Evolutionary conservation across 768 basidiomycete species (phyloP), one percentile per base, ranked within the genome.

Genomic region (Lactarius sanguifluus): DNA sequence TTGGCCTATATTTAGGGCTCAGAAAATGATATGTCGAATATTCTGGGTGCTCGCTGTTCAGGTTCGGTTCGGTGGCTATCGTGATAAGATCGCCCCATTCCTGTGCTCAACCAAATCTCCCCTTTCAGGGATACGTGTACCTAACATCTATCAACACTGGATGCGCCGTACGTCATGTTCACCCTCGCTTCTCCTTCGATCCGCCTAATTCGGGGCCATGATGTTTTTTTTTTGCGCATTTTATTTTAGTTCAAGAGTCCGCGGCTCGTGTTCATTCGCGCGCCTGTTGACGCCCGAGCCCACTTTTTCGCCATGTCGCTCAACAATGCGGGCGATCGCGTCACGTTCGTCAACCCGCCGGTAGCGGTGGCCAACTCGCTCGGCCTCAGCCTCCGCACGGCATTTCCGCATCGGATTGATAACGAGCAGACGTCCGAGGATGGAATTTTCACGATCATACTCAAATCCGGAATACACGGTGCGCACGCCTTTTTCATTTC

Each of bases 301-400:
- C 77, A 81, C 57, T 89, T 90, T 74, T 91, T 92, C 72, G 74
- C 87, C 20, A 86, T 85, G 25, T 84, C 82, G 72, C 81, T 91
- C 71, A 87, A 88, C 47, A 80, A 81, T 58, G 79, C 83, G 9
- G 89, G 88, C 5, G 81, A 84, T 60, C 82, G 83, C 61, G 73
- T 91, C 61, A 77, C 77, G 10, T 73, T 84, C 25, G 72, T 81
- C 52, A 77, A 80, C 47, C 79, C 79, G 2, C 82, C 82, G 0
- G 74, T 71, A 1, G 76, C 76, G 12, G 68, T 83, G 6, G 73
- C 73, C 54, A 75, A 79, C 45, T 74, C 77, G 54, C 73, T 84
- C 2, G 78, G 78, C 1, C 70, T 75, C 28, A 76, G 75, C 63
- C 72, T 83, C 28, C 81, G 82, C 9, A 67, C 65, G 15, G 74